A percentile compares a stretch with the other conserved stretches of the same genome.
These are phyloP conservation scores for Amanita pallidorosea DNA, from an alignment of 768 basidiomycete species.

Conservation along the genomic window DNA sequence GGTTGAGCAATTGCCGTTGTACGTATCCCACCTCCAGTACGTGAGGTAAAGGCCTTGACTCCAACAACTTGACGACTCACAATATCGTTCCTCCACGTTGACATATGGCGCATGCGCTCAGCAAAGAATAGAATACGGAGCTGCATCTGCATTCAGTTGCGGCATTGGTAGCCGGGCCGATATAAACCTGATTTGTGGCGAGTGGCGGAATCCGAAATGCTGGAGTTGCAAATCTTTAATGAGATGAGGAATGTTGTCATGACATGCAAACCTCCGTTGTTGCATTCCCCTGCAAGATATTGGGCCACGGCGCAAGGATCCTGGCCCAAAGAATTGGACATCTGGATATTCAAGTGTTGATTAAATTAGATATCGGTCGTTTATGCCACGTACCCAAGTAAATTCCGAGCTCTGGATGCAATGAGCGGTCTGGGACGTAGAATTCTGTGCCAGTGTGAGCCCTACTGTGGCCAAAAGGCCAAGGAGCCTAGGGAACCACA, in stretches of 20 bases:
- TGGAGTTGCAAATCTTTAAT: conserved; percentile 12
- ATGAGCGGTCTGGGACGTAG: background rate
- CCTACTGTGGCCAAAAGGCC: background rate
- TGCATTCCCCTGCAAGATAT: conserved; percentile 30
- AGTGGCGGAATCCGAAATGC: conserved; percentile 26
- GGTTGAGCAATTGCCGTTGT: conserved; percentile 34
- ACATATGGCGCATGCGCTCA: conserved; percentile 41
- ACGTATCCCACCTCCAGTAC: conserved; percentile 33
- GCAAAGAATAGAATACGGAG: conserved; percentile 40
- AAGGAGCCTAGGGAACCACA: background rate
- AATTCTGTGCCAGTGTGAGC: background rate
- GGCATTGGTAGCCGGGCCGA: conserved; percentile 21
- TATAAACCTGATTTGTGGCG: conserved; percentile 19
- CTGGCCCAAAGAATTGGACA: conserved; percentile 26
- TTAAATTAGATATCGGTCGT: background rate
- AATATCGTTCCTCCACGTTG: conserved; percentile 17
- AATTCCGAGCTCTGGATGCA: conserved; percentile 7
- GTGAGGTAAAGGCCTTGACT: background rate
- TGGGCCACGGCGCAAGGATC: conserved; percentile 35
- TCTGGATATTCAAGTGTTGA: conserved; percentile 15
- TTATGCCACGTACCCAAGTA: conserved; percentile 15
- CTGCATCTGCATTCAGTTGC: conserved; percentile 40
- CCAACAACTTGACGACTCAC: background rate
- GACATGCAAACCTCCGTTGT: conserved; percentile 19
- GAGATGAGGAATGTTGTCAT: background rate